Base-by-base conservation (phyloP, 2,329 filamentous ascomycete genomes). In the Tolypocladium inflatum region DNA sequence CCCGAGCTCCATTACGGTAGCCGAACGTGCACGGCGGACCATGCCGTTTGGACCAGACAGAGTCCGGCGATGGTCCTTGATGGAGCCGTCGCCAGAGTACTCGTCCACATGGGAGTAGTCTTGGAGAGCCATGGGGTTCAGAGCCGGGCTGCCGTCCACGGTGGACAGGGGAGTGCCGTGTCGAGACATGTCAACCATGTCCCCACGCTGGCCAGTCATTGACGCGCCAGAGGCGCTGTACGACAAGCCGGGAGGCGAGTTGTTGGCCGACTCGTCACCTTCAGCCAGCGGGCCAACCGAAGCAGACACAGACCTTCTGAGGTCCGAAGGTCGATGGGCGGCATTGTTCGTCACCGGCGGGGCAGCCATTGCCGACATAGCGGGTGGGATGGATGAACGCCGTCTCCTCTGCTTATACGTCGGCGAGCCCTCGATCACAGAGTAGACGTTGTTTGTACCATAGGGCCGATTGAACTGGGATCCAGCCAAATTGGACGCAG, bases 331-430 rank as follows among this genome's bases (percentile, higher is more conserved):
- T 63, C 89, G 83, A 75, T 96, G 89, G 19, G 82, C 81, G 58
- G 76, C 73, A 57, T 80, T 81, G 39, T 87, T 82, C 56, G 85
- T 83, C 48, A 82, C 81, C 53, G 84, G 80, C n/a, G 87, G 83
- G 55, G 84, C 84, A 62, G 87, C 84, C 60, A 88, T 86, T 51
- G 82, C 83, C 59, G 82, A 80, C 71, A 91, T 84, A 64, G 88
- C 85, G 15, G 90, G 88, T 30, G 93, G 91, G 62, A 97, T 91
- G 48, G 93, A 97, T 41, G 94, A 97, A 62, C 94, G 89, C 65
- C 94, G 86, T 72, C 94, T 85, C 67, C 94, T 86, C 79, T 97
- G 94, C 83, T 99, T 99, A 79, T 99, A 99, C 42, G 94, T 97
- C 15, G 94, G 94, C 35, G 94, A 99, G 54, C 94, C 94, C 77